phyloP scores from a whole-genome alignment of 805 yeast genomes.

The Yarrowia yakushimensis region DNA sequence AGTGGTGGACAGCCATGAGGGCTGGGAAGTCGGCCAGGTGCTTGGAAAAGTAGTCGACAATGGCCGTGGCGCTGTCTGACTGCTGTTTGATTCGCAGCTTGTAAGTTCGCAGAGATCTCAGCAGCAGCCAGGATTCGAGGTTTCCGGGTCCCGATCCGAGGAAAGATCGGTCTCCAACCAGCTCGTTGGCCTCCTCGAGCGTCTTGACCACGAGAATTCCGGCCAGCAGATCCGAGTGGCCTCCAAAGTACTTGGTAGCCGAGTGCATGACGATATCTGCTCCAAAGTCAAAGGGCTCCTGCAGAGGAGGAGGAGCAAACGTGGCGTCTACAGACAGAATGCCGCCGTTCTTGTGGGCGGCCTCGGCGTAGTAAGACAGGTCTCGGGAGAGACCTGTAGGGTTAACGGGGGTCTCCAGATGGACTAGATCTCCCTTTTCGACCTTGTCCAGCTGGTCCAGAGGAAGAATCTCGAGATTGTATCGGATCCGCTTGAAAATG shows the following conservation, averaged over 20 bases:
- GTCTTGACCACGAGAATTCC: constrained; percentile 74
- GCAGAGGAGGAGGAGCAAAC: constrained; percentile 90
- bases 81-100: constrained; percentile 70
- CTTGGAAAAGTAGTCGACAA: constrained; percentile 58
- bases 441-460: constrained; percentile 44
- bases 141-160: constrained; percentile 79
- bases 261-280: constrained; percentile 91
- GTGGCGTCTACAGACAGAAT: constrained; percentile 74
- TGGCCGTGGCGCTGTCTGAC: constrained; percentile 53
- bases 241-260: constrained; percentile 90
- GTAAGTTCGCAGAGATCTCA: constrained; percentile 78
- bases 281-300: constrained; percentile 74
- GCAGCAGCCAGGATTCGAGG: constrained; percentile 67
- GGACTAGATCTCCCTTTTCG: constrained; percentile 68
- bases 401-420: constrained; percentile 83
- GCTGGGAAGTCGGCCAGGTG: constrained; percentile 49
- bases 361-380: constrained; percentile 57
- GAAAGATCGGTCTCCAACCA: constrained; percentile 60
- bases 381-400: constrained; percentile 71
- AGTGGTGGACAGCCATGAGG: constrained; percentile 57
- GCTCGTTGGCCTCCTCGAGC: constrained; percentile 42
- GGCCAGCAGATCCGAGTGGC: constrained; percentile 88
- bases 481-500: constrained; percentile 58
- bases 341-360: constrained; percentile 79
- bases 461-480: constrained; percentile 36